These are phyloP conservation scores for Raphanus hybrid DNA, from an alignment of 441 rosid species.

Conservation along the genomic window DNA sequence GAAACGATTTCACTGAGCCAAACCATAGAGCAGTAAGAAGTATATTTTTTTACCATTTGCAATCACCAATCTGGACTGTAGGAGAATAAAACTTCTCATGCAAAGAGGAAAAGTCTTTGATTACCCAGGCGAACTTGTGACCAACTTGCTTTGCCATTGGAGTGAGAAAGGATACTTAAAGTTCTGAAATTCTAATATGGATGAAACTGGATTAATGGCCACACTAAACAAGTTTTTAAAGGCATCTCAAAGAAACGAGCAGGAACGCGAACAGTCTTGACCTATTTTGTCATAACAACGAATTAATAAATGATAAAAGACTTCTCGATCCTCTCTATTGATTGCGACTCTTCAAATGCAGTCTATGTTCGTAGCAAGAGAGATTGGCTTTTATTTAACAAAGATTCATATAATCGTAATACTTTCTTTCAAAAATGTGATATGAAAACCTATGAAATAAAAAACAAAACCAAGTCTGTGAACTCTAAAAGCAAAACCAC, in stretches of 20 bases:
- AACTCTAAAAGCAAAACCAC: not conserved
- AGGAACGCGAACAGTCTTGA: not conserved
- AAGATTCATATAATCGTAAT: not conserved
- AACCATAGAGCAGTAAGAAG: not conserved
- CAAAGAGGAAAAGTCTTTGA: not conserved
- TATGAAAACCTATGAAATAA: not conserved
- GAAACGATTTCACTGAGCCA: not conserved
- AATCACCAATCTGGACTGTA: not conserved
- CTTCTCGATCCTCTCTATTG: not conserved
- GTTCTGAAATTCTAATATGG: not conserved
- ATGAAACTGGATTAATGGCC: not conserved
- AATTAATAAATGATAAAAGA: not conserved
- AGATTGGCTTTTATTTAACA: not conserved
- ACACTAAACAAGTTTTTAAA: not conserved
- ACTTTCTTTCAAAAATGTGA: not conserved
- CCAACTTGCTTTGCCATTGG: not conserved
- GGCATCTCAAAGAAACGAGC: not conserved
- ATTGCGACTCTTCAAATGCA: not conserved
- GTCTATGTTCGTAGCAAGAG: not conserved
- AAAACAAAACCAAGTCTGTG: not conserved
- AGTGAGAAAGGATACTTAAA: not conserved
- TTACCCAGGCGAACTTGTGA: not conserved
- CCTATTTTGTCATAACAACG: not conserved
- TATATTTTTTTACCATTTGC: slow-evolving; percentile 3
- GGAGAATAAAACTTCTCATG: not conserved